A percentile compares a stretch with the other conserved stretches of the same genome.
Evolutionary conservation across 768 basidiomycete species (phyloP).

Genomic region (Leccinum imitatum): DNA sequence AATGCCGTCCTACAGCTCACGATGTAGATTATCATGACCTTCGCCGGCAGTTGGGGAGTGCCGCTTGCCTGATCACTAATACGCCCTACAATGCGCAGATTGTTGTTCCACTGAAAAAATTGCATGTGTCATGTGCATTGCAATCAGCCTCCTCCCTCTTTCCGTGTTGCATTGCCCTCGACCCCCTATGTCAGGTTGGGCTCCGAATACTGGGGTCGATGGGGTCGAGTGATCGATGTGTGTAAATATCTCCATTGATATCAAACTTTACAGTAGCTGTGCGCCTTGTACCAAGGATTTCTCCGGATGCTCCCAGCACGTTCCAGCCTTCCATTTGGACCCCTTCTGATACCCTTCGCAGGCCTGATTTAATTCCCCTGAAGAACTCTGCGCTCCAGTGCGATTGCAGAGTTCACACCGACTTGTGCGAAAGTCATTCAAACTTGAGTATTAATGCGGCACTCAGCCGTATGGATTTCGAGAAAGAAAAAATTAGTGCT

Average conservation of each 20-base stretch:
- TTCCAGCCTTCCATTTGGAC: conserved; percentile 11
- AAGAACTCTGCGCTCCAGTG: background rate
- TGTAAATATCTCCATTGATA: conserved; percentile 18
- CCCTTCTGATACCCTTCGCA: conserved; percentile 11
- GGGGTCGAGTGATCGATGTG: conserved; percentile 10
- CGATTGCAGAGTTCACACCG: conserved; percentile 7
- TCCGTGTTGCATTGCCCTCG: conserved; percentile 5
- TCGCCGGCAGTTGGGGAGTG: conserved; percentile 81
- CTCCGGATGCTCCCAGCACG: conserved; percentile 2
- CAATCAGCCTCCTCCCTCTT: conserved; percentile 1
- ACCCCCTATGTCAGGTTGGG: conserved; percentile 13
- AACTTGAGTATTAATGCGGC: background rate
- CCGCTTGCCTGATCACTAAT: conserved; percentile 56
- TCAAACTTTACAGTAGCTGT: conserved; percentile 18
- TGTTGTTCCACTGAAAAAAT: conserved; percentile 8
- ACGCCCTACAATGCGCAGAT: conserved; percentile 21
- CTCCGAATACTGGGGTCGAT: conserved; percentile 14
- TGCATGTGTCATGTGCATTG: conserved; percentile 4
- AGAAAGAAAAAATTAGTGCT: background rate
- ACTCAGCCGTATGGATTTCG: conserved; percentile 12
- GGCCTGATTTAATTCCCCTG: conserved; percentile 5
- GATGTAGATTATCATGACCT: conserved; percentile 98
- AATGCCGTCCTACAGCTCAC: conserved; percentile 63
- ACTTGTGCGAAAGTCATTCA: conserved; percentile 9
- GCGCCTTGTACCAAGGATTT: conserved; percentile 4